phyloP scores from a whole-genome alignment of 176 grass and related monocot genomes.

The Carex parvula region DNA sequence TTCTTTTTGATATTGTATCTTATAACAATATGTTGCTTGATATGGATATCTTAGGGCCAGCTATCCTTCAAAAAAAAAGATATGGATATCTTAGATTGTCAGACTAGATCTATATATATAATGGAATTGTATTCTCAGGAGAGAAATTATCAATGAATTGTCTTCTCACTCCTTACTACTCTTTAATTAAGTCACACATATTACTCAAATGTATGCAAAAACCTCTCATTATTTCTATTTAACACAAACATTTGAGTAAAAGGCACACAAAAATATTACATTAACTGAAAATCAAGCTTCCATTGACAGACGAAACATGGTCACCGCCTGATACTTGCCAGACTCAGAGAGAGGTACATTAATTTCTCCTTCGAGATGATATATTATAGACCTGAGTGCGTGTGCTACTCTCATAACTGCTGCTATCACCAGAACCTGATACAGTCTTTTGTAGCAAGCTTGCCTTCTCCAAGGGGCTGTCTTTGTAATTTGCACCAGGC shows the following conservation, averaged over 20 bases:
- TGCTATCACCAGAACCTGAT: slow-evolving; percentile 33
- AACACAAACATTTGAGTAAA: not conserved
- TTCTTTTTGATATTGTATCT: not conserved
- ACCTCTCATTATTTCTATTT: not conserved
- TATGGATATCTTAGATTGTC: not conserved
- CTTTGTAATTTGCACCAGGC: slow-evolving; percentile 34
- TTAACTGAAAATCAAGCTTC: not conserved
- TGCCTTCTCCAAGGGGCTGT: slow-evolving; percentile 43
- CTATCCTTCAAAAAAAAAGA: no score
- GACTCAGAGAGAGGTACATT: not conserved
- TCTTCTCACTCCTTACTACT: not conserved
- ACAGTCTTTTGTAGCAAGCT: slow-evolving; percentile 31
- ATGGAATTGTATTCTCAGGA: not conserved
- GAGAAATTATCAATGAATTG: not conserved
- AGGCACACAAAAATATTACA: slow-evolving; percentile 6
- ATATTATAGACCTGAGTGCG: slow-evolving; percentile 29
- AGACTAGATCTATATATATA: not conserved
- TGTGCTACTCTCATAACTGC: slow-evolving; percentile 55
- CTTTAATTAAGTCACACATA: not conserved
- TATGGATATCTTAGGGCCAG: no score
- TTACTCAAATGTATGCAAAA: not conserved
- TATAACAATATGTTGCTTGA: not conserved
- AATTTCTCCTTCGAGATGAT: slow-evolving; percentile 38
- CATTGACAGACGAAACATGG: not conserved
- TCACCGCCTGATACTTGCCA: not conserved